Conservation (phyloP, 495 filamentous ascomycete species). For the Penicillium simplicissimum region DNA sequence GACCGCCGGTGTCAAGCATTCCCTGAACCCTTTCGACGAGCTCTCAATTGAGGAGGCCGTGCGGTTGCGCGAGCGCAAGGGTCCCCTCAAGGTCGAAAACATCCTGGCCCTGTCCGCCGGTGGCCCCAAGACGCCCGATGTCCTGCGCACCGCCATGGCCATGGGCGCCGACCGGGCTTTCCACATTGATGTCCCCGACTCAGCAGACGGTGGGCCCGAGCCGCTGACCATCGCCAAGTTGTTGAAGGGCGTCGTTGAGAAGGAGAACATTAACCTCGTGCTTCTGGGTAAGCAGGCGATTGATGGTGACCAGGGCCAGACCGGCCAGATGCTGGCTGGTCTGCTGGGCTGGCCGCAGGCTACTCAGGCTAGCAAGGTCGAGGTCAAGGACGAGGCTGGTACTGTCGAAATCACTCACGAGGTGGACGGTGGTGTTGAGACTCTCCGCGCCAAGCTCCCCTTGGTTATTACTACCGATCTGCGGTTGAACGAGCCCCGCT, state of each 20-base stretch:
- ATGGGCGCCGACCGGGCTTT: conserved; percentile 95
- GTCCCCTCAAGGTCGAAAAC: conserved; percentile 65
- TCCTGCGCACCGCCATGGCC: conserved; percentile 93
- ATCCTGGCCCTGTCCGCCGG: conserved; percentile 89
- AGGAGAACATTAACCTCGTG: conserved; percentile 86
- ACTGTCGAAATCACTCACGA: conserved; percentile 77
- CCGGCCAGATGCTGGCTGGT: conserved; percentile 96
- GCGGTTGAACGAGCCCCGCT: conserved; percentile 90
- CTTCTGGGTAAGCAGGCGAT: conserved; percentile 97
- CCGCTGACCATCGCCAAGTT: conserved; percentile 90
- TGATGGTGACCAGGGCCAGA: conserved; percentile 94
- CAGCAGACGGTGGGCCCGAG: conserved; percentile 63
- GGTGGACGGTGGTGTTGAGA: conserved; percentile 95
- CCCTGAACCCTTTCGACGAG: conserved; percentile 98
- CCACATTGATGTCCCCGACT: conserved; percentile 71
- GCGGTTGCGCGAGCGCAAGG: conserved; percentile 81
- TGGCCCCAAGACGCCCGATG: conserved; percentile 80
- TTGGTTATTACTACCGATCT: conserved; percentile 95
- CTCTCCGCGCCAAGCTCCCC: conserved; percentile 77
- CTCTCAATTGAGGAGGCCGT: conserved; percentile 95
- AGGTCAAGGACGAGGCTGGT: conserved; percentile 59
- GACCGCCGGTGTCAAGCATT: conserved; percentile 90
- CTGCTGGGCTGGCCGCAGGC: conserved; percentile 91
- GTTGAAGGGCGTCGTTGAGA: conserved; percentile 70
- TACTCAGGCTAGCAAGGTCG: conserved; percentile 83